Evolutionary conservation across 495 filamentous ascomycete genomes (phyloP), one percentile per base, ranked within the genome.

Genomic region (Podospora australis): DNA sequence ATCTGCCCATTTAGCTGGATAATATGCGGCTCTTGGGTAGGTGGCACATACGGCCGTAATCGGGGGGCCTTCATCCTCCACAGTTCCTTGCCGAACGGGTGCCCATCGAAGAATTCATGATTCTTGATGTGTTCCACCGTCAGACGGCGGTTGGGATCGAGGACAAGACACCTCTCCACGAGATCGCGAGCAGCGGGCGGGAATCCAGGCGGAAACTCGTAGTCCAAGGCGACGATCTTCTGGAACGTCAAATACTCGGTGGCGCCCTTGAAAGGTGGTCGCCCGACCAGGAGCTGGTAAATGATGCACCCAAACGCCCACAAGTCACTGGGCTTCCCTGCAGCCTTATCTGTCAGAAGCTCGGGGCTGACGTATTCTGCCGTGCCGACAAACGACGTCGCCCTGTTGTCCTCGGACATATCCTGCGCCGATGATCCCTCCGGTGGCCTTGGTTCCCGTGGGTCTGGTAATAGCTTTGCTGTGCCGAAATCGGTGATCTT

Each of bases 271-370:
- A 99, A 99, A 0, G 94, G 94, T 11, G 94, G 94, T 39, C 94
- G 80, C 13, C 94, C 94, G 22, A 86, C 86, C 28, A 99, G 70
- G 24, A 99, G 77, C 67, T 99, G 94, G 64, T 95, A 99, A 49
- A 99, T 84, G 52, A 99, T 99, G 66, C 94, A 99, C n/a, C 94
- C 94, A 72, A 97, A 96, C 3, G 94, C 94, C 94, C 94, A 99
- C 25, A 99, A 67, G 64, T 99, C 94, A 59, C 90, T 96, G 17
- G 94, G 89, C 69, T 97, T 99, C 71, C 94, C 95, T 8, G 91
- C 92, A 53, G 88, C 90, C 71, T 97, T 97, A 53, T 96, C 87
- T 2, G 84, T 95, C 52, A 99, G 73, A 24, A 99, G 75, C 57
- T 99, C 94, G 0, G 94, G 94, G 57, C 90, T 96, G 53, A 99